phyloP scores from a whole-genome alignment of 805 yeast genomes.

The Candida vartiovaarae region DNA sequence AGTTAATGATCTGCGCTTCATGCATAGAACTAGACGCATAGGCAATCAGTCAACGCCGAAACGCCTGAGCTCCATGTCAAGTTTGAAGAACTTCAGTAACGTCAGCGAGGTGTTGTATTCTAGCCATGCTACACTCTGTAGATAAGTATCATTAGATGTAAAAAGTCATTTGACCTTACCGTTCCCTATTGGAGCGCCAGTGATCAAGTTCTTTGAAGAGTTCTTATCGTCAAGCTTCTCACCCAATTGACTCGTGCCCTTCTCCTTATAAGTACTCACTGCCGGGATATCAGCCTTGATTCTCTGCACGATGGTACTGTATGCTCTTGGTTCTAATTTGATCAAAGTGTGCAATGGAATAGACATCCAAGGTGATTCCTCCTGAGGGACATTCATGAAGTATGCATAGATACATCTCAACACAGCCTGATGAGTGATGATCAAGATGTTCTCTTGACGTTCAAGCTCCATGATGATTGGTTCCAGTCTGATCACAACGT shows the following conservation, averaged over 20 bases:
- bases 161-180: too few relatives aligned
- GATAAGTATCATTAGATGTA: too few relatives aligned
- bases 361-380: conserved; percentile 98
- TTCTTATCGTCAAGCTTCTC: conserved; percentile 23
- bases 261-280: conserved; percentile 92
- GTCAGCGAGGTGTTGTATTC: too few relatives aligned
- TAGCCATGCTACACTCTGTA: too few relatives aligned
- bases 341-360: conserved; percentile 95
- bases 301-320: conserved; percentile 78
- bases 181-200: conserved; percentile 14
- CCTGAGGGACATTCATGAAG: conserved; percentile 97
- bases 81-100: too few relatives aligned
- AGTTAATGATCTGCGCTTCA: too few relatives aligned
- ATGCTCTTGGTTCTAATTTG: conserved; percentile 92
- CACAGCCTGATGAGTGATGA: conserved; percentile 97
- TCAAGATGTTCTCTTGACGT: conserved; percentile 90
- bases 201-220: conserved; percentile 21
- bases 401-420: conserved; percentile 94
- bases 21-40: too few relatives aligned
- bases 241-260: conserved; percentile 61
- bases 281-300: conserved; percentile 97
- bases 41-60: too few relatives aligned
- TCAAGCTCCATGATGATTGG: conserved; percentile 98
- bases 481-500: conserved; percentile 88
- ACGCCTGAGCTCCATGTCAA: too few relatives aligned